Evolutionary conservation across 1,284 basidiomycete species (phyloP).

Genomic region (Ustilago trichophora): DNA sequence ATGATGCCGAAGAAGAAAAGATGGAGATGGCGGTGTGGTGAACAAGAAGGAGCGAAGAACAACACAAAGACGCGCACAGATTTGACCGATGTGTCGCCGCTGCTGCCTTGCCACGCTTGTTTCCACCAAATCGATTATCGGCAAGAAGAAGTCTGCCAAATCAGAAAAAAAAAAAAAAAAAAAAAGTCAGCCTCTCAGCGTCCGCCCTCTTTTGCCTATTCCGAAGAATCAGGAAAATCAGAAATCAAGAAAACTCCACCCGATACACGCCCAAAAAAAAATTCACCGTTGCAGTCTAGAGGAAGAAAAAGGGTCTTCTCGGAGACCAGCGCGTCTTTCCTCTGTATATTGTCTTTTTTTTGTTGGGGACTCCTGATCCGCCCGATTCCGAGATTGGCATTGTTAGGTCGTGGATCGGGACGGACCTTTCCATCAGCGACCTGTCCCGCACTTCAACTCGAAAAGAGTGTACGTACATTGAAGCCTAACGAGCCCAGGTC

Average conservation of each 20-base stretch:
- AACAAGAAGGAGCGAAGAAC: constrained; percentile 1
- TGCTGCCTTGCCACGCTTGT: no score
- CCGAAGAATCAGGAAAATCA: constrained; percentile 4
- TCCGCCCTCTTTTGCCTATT: constrained; percentile 14
- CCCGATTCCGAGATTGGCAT: constrained; percentile 3
- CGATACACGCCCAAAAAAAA: constrained; percentile 9
- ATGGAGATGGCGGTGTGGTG: constrained; percentile 1
- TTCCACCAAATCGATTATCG: constrained; percentile 36
- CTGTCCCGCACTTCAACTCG: no score
- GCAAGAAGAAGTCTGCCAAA: constrained; percentile 25
- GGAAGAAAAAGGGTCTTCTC: background rate
- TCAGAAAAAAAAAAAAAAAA: constrained; percentile 6
- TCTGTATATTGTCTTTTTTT: background rate
- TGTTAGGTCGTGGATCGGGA: background rate
- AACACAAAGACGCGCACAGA: constrained; percentile 1
- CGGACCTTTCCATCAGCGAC: background rate
- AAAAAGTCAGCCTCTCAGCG: no score
- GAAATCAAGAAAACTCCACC: constrained; percentile 8
- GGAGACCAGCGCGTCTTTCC: background rate
- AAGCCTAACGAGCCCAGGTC: no score
- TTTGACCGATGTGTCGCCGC: constrained; percentile 13
- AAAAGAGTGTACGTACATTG: no score
- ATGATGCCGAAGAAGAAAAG: background rate
- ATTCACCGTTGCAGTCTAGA: constrained; percentile 1
- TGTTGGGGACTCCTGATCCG: constrained; percentile 6